A percentile compares a stretch with the other conserved stretches of the same genome.
Conservation (phyloP, 305 asterid genomes). For the Fraxinus angustifolia region DNA sequence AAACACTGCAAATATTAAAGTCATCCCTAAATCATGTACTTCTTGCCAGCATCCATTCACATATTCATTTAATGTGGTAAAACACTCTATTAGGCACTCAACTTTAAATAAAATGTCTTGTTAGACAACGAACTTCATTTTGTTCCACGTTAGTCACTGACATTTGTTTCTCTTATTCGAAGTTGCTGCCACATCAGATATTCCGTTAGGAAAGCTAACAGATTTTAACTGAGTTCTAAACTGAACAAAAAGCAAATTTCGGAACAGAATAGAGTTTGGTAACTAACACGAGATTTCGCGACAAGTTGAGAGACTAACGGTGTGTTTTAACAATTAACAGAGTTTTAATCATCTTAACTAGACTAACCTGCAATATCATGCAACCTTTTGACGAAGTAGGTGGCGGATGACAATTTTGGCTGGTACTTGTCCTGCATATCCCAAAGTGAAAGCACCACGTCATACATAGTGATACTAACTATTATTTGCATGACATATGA, state of each 20-base stretch:
- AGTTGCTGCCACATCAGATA: neutral
- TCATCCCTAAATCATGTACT: neutral
- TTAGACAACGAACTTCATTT: neutral
- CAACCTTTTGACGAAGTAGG: slow-evolving; percentile 29
- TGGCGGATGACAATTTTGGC: neutral
- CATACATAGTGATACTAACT: neutral
- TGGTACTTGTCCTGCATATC: slow-evolving; percentile 1
- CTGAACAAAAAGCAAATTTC: neutral
- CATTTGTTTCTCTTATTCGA: neutral
- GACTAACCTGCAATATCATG: slow-evolving; percentile 70
- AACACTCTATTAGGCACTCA: neutral
- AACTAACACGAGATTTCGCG: neutral
- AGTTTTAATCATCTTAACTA: slow-evolving; percentile 4
- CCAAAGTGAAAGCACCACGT: neutral
- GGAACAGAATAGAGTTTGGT: neutral
- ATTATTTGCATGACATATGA: neutral
- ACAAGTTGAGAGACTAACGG: neutral
- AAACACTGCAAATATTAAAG: slow-evolving; percentile 9
- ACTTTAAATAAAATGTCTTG: neutral
- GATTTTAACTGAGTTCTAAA: neutral
- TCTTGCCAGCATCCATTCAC: neutral
- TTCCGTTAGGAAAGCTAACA: neutral
- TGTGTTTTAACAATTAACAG: neutral
- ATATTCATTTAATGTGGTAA: neutral
- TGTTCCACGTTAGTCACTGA: neutral